These are phyloP conservation scores for Arthroderma sp. DNA, from an alignment of 2,329 filamentous ascomycete genomes.

Conservation along the genomic window DNA sequence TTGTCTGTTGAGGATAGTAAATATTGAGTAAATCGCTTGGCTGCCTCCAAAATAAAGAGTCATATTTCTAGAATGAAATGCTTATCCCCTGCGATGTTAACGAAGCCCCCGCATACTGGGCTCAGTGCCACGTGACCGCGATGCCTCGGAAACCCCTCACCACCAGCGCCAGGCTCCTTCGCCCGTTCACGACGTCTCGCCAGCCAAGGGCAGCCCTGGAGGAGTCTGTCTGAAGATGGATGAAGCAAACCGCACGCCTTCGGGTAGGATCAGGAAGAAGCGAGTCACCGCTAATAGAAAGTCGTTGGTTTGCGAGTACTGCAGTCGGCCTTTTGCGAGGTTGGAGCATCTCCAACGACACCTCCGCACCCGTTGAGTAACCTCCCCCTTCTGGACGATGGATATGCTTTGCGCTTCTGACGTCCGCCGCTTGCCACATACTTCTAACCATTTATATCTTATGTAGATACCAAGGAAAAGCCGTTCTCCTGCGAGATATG, in stretches of 20 bases:
- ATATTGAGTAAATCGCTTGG: too few relatives aligned
- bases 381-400: constrained; percentile 11
- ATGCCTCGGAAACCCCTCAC: too few relatives aligned
- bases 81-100: too few relatives aligned
- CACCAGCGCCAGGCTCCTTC: too few relatives aligned
- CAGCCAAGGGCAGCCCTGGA: too few relatives aligned
- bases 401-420: neutral
- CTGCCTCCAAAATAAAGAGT: too few relatives aligned
- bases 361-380: constrained; percentile 37
- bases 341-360: constrained; percentile 39
- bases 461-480: constrained; percentile 36
- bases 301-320: constrained; percentile 36
- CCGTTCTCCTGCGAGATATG: constrained; percentile 38
- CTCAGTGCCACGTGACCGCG: constrained; percentile 2
- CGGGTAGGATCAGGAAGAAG: constrained; percentile 29
- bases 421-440: neutral
- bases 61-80: too few relatives aligned
- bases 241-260: constrained; percentile 18
- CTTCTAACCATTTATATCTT: neutral
- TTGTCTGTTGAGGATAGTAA: too few relatives aligned
- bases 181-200: too few relatives aligned
- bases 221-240: constrained; percentile 19
- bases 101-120: neutral
- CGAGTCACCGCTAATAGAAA: constrained; percentile 28
- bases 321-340: constrained; percentile 35